A percentile compares a stretch with the other conserved stretches of the same genome.
Conservation (phyloP, 108 stramenopile species). For the Cylindrotheca closterium region DNA sequence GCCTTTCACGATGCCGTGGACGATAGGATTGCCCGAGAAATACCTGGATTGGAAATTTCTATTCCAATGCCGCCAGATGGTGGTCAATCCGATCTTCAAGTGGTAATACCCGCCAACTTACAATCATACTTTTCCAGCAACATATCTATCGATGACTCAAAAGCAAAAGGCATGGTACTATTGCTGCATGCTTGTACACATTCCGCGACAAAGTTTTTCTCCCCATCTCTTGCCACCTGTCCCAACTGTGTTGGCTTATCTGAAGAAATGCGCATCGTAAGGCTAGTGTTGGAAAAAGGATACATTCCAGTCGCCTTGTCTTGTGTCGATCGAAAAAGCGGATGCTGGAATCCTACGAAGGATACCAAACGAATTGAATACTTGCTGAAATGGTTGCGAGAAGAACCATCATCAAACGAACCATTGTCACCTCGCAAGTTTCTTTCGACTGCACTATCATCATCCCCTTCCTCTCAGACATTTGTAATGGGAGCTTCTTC, state of each 20-base stretch:
- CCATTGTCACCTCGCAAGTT: background rate
- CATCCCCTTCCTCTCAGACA: too few species aligned
- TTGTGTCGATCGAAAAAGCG: constrained; percentile 22
- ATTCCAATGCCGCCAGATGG: too few species aligned
- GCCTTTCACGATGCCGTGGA: too few species aligned
- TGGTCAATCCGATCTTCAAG: too few species aligned
- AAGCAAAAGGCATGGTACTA: constrained; percentile 36
- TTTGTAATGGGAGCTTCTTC: constrained; percentile 50
- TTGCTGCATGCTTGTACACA: constrained; percentile 52
- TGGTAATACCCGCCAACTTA: too few species aligned
- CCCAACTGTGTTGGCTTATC: constrained; percentile 44
- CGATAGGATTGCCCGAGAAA: too few species aligned
- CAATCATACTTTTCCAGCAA: too few species aligned
- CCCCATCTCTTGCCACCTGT: constrained; percentile 24
- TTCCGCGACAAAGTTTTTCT: constrained; percentile 50
- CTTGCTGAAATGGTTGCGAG: constrained; percentile 14
- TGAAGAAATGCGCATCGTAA: constrained; percentile 44
- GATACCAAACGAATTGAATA: constrained; percentile 27
- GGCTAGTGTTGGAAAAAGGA: constrained; percentile 30
- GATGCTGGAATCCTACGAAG: constrained; percentile 33
- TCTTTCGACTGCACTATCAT: background rate
- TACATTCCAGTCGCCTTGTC: constrained; percentile 43
- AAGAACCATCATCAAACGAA: background rate
- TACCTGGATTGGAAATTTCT: too few species aligned
- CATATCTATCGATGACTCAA: constrained; percentile 1